Conservation (phyloP, 805 yeast species). For the Candida schatavii region DNA sequence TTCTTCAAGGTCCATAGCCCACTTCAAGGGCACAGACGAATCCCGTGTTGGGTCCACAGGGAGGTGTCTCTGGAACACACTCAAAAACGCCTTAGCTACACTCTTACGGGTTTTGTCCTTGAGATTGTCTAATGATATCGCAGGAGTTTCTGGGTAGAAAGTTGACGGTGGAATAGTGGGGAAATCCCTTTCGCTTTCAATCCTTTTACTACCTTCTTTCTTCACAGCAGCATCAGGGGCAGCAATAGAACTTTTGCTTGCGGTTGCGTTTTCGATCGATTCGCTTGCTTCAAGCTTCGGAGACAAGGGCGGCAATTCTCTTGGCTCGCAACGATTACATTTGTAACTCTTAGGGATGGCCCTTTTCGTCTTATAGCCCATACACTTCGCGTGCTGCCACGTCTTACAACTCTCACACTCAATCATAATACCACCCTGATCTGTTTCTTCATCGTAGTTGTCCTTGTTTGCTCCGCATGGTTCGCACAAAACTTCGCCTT, state of each 20-base stretch:
- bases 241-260: constrained; percentile 6
- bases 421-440: constrained; percentile 54
- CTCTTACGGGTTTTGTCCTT: constrained; percentile 41
- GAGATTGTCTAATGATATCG: constrained; percentile 12
- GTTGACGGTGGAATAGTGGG: constrained; percentile 7
- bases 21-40: constrained; percentile 32
- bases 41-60: constrained; percentile 27
- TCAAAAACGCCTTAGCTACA: constrained; percentile 51
- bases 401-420: constrained; percentile 65
- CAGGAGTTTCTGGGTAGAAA: constrained; percentile 12
- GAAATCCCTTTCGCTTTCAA: constrained; percentile 6
- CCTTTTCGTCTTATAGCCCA: constrained; percentile 44
- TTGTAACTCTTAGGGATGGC: constrained; percentile 46
- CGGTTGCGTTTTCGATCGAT: constrained; percentile 3
- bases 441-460: constrained; percentile 58
- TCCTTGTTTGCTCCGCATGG: constrained; percentile 60
- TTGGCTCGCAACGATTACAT: constrained; percentile 55
- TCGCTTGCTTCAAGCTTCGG: constrained; percentile 10
- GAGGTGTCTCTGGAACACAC: constrained; percentile 41
- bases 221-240: not conserved
- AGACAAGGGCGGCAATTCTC: constrained; percentile 15
- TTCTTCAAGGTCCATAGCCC: constrained; percentile 53
- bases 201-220: constrained; percentile 7
- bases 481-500: constrained; percentile 52
- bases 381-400: constrained; percentile 71